A percentile compares a stretch with the other conserved stretches of the same genome.
phyloP scores from a whole-genome alignment of 2,329 filamentous ascomycete genomes.

The Chrysosphaeria jannelii region DNA sequence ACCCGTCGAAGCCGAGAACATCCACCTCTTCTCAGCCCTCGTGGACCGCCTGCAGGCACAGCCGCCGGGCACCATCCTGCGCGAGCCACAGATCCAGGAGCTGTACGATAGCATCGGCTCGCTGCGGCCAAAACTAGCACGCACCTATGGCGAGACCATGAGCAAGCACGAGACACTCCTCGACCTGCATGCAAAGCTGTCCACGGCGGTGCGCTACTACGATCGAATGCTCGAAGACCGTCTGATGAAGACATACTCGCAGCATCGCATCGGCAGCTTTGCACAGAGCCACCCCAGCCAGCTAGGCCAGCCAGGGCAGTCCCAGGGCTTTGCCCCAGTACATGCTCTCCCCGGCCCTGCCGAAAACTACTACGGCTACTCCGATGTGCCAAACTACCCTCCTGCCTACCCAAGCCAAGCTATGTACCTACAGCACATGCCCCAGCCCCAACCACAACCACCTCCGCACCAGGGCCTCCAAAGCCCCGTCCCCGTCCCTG shows the following conservation, averaged over 20 bases:
- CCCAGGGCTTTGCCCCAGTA: constrained; percentile 14
- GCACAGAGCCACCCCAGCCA: constrained; percentile 20
- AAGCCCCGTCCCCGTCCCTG: too few relatives aligned
- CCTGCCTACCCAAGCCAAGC: constrained; percentile 12
- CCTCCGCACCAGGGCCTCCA: too few relatives aligned
- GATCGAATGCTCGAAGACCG: constrained; percentile 94
- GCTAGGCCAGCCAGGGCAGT: constrained; percentile 43
- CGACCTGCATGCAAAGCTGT: constrained; percentile 80
- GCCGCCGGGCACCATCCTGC: constrained; percentile 77
- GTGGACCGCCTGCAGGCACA: constrained; percentile 89
- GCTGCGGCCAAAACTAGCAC: constrained; percentile 68
- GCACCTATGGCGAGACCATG: constrained; percentile 96
- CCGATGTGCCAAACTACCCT: constrained; percentile 12
- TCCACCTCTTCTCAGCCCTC: constrained; percentile 78
- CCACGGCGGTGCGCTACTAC: constrained; percentile 89
- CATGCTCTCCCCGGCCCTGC: constrained; percentile 20
- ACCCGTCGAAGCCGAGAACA: constrained; percentile 84
- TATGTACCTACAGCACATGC: constrained; percentile 7
- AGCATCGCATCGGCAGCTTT: constrained; percentile 35
- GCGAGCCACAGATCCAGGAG: constrained; percentile 93
- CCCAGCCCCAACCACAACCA: constrained; percentile 17
- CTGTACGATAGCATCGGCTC: constrained; percentile 93
- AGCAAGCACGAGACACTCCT: constrained; percentile 94
- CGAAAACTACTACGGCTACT: constrained; percentile 61
- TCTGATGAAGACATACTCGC: constrained; percentile 70